Percentiles rank a stretch among this genome's conserved stretches.
These are phyloP conservation scores for Botrytis galanthina DNA, from an alignment of 2,329 filamentous ascomycete species.

Conservation along the genomic window DNA sequence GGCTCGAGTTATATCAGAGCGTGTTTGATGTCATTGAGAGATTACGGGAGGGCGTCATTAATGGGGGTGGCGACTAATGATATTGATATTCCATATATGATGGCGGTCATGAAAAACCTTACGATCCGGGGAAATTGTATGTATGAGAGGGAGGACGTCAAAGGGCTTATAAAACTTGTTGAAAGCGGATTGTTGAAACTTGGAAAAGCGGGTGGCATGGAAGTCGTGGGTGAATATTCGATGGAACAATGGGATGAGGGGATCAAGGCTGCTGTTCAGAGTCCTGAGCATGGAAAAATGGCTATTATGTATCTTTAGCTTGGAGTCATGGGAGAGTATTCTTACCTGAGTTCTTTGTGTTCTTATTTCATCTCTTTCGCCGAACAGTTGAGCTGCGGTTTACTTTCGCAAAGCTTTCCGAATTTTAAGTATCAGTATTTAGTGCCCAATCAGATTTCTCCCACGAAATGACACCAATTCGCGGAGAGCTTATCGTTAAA, in stretches of 20 bases:
- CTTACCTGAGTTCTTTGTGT: not conserved
- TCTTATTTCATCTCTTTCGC: not conserved
- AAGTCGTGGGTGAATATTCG: conserved; percentile 13
- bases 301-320: not conserved
- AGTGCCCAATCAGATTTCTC: not conserved
- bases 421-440: not conserved
- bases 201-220: conserved; percentile 12
- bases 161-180: conserved; percentile 44
- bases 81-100: conserved; percentile 35
- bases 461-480: not conserved
- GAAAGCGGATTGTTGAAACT: conserved; percentile 34
- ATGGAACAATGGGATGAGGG: conserved; percentile 24
- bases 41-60: conserved; percentile 39
- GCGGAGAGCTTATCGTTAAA: not conserved
- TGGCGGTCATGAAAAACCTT: conserved; percentile 40
- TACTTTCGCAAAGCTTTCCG: not conserved
- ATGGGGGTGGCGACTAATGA: conserved; percentile 38
- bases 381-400: not conserved
- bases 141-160: conserved; percentile 45
- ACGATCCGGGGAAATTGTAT: conserved; percentile 45
- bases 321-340: not conserved
- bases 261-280: conserved; percentile 28
- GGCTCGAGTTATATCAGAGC: conserved; percentile 43
- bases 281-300: conserved; percentile 22
- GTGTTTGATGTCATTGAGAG: conserved; percentile 36